A percentile compares a stretch with the other conserved stretches of the same genome.
Evolutionary conservation across 192 early-diverging fungal species (phyloP).

Genomic region (Chytriomyces hyalinus): DNA sequence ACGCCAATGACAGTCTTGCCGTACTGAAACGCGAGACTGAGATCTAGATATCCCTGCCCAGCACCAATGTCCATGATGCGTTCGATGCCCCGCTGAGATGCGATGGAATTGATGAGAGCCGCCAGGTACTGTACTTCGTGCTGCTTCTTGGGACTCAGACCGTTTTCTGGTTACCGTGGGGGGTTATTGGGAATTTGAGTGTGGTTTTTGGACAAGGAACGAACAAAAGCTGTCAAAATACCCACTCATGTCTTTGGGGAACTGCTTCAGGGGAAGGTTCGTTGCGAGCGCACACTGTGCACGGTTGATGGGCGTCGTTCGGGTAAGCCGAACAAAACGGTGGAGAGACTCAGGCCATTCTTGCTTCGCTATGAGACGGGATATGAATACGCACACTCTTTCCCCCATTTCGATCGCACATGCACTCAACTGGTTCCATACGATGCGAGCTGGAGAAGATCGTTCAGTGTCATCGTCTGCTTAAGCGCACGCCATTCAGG

Average conservation of each 20-base stretch:
- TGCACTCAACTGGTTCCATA: constrained; percentile 14
- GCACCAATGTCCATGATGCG: constrained; percentile 75
- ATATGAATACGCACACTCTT: background rate
- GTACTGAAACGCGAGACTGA: constrained; percentile 70
- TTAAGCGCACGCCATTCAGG: constrained; percentile 36
- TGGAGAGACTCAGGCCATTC: constrained; percentile 23
- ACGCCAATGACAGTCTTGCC: constrained; percentile 69
- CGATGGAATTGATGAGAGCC: constrained; percentile 60
- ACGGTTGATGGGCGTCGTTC: constrained; percentile 3
- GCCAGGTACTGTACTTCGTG: constrained; percentile 72
- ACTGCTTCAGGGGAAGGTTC: background rate
- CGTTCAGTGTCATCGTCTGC: constrained; percentile 13
- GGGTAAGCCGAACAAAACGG: background rate
- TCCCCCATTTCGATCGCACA: background rate
- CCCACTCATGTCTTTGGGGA: constrained; percentile 7
- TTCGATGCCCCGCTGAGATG: constrained; percentile 30
- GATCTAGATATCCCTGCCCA: constrained; percentile 78
- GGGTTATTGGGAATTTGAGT: no score
- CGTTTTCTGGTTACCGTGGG: constrained; percentile 34
- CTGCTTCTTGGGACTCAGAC: constrained; percentile 76
- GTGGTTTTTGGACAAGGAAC: background rate
- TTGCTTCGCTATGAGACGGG: background rate
- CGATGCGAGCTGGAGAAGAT: constrained; percentile 39
- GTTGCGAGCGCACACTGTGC: background rate
- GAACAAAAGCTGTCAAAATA: constrained; percentile 1